phyloP scores from a whole-genome alignment of 129 eudicot genomes.

The Flaveria bidentis region DNA sequence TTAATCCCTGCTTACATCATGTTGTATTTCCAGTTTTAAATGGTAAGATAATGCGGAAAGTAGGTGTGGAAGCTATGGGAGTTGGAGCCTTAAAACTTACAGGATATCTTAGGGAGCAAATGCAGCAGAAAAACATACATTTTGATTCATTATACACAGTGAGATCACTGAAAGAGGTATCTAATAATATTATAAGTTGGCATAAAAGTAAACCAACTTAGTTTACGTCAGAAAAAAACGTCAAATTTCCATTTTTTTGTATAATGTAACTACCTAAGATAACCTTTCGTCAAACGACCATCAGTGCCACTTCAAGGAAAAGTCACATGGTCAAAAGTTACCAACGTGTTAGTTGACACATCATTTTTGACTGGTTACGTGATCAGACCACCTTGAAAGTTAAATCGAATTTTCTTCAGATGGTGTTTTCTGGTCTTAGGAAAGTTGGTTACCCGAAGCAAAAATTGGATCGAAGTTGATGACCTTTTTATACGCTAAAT shows the following conservation, averaged over 20 bases:
- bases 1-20: neutral
- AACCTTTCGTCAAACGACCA: neutral
- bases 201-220: neutral
- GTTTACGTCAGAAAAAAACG: neutral
- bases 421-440: neutral
- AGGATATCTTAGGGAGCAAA: constrained; percentile 81
- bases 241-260: neutral
- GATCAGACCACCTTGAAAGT: neutral
- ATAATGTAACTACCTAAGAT: neutral
- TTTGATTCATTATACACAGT: constrained; percentile 87
- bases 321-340: neutral
- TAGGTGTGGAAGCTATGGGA: constrained; percentile 89
- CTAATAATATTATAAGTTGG: neutral
- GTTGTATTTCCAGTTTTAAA: constrained; percentile 55
- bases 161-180: constrained; percentile 89
- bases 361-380: neutral
- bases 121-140: constrained; percentile 70
- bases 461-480: neutral
- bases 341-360: neutral
- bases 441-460: neutral
- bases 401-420: neutral
- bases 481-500: neutral
- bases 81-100: constrained; percentile 94
- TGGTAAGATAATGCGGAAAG: constrained; percentile 85
- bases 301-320: neutral